A percentile compares a stretch with the other conserved stretches of the same genome.
Evolutionary conservation across 176 grass and related monocot species (phyloP).

Genomic region (Luzula sylvatica): DNA sequence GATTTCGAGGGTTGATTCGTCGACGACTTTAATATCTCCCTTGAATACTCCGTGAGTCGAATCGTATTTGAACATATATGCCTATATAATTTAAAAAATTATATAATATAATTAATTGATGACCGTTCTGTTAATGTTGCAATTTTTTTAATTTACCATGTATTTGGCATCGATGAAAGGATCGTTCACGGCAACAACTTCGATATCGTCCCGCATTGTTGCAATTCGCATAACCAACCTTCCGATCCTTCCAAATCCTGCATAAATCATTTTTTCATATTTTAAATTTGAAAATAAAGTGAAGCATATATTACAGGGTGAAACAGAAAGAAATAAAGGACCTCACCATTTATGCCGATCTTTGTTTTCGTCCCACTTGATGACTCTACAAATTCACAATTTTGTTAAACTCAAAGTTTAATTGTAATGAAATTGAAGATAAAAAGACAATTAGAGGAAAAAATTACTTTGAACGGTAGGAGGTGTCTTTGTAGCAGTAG

Average conservation of each 20-base stretch:
- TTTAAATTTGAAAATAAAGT: background rate
- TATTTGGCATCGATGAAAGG: constrained; percentile 96
- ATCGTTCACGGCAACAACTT: constrained; percentile 97
- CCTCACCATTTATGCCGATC: constrained; percentile 88
- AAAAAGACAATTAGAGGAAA: background rate
- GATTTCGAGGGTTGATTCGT: constrained; percentile 61
- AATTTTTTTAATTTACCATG: constrained; percentile 44
- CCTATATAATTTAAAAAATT: constrained; percentile 38
- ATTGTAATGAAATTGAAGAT: background rate
- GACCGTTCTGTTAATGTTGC: background rate
- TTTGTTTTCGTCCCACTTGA: constrained; percentile 65
- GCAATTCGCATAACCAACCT: constrained; percentile 89
- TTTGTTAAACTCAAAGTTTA: background rate
- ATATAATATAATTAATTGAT: background rate
- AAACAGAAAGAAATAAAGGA: background rate
- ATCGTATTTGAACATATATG: constrained; percentile 90
- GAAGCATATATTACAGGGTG: background rate
- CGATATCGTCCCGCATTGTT: constrained; percentile 81
- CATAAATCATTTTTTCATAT: constrained; percentile 16
- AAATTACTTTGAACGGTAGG: constrained; percentile 34
- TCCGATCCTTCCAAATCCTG: constrained; percentile 93
- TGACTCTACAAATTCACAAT: constrained; percentile 32
- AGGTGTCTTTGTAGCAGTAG: constrained; percentile 51
- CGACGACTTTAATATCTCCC: constrained; percentile 56
- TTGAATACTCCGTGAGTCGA: constrained; percentile 66